Evolutionary conservation across 495 filamentous ascomycete genomes (phyloP), one percentile per base, ranked within the genome.

Genomic region (Aspergillus hancockii): DNA sequence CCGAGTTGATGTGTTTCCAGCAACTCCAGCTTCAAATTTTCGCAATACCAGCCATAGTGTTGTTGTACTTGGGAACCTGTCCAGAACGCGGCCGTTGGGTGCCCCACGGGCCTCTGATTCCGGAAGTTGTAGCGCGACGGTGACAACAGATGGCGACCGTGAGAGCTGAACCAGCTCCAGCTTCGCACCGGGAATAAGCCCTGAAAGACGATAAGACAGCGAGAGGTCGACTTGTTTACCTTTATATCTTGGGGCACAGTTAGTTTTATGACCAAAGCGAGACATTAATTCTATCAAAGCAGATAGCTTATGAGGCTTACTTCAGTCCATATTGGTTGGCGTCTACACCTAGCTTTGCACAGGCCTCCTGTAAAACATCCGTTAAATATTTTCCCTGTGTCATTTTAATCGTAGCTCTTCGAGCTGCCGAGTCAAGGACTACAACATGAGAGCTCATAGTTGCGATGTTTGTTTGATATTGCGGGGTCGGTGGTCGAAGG

Each of bases 161-260:
- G 91, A 93, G 54, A 85, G 81, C 59, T 88, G 84, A n/a, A 96
- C 87, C 49, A 98, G 88, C 63, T 98, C 92, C 21, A 98, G 82
- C 63, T 95, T 96, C 25, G 94, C 93, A 30, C 94, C 94, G 16
- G 91, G 83, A 7, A 80, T 79, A 12, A 98, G 85, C 54, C 92
- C 92, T 1, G 93, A 90, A 32, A 93, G 88, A n/a, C 93, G 88
- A 71, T 90, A 89, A 34, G 88, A 86, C 18, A 88, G 83, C 13
- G 92, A 93, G 9, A 98, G 81, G 67, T 97, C 91, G 13, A 98
- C 73, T 30, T 85, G 79, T 67, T 93, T 95, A 64, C 90, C 87
- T 68, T 90, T 92, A 64, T 93, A 79, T 64, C 90, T 92, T 59
- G 18, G 45, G 32, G 32, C 14, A 46, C 38, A 56, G 67, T 63